These are phyloP conservation scores for Neostapfia colusana DNA, from an alignment of 176 grass and related monocot genomes.

Conservation along the genomic window DNA sequence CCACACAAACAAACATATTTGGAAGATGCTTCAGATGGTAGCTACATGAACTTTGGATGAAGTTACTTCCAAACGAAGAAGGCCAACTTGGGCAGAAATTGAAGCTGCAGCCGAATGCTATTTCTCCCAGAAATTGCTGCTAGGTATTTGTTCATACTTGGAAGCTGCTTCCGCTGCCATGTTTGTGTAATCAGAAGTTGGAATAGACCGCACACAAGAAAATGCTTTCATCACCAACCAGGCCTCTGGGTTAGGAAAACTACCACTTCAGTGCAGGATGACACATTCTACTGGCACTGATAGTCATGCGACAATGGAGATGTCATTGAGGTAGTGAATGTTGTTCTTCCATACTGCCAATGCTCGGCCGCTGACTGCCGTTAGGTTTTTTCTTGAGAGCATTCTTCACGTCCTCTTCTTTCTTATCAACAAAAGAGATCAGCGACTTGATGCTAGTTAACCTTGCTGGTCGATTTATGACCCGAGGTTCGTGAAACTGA, in stretches of 20 bases:
- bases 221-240: not conserved
- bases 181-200: not conserved
- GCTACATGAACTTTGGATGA: slow-evolving; percentile 26
- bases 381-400: slow-evolving; percentile 71
- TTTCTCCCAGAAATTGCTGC: slow-evolving; percentile 12
- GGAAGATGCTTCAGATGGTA: slow-evolving; percentile 40
- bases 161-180: not conserved
- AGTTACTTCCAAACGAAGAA: slow-evolving; percentile 19
- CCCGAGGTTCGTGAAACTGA: slow-evolving; percentile 36
- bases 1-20: slow-evolving; percentile 38
- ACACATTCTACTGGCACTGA: not conserved
- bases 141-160: slow-evolving; percentile 11
- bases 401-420: slow-evolving; percentile 81
- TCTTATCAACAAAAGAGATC: slow-evolving; percentile 83
- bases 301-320: not conserved
- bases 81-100: slow-evolving; percentile 23
- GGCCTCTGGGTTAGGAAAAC: not conserved
- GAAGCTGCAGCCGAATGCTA: slow-evolving; percentile 27
- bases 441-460: slow-evolving; percentile 69
- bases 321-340: slow-evolving; percentile 31
- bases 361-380: slow-evolving; percentile 40
- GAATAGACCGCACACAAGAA: slow-evolving; percentile 7
- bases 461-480: slow-evolving; percentile 49
- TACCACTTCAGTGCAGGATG: slow-evolving; percentile 20
- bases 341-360: slow-evolving; percentile 19